Base-by-base conservation (phyloP, 805 yeast species). In the Pichia ethanolica region DNA sequence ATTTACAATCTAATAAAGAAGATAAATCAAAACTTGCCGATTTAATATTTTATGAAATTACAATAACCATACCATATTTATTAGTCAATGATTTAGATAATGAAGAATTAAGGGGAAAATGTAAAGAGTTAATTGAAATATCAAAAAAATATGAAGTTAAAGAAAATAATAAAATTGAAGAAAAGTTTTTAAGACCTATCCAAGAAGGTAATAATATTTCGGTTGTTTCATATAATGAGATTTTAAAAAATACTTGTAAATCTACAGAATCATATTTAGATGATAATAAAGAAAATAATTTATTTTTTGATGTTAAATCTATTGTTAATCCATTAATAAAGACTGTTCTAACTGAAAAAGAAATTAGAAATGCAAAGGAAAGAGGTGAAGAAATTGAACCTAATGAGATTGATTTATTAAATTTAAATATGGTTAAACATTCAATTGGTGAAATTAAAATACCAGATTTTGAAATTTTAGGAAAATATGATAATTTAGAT, bases 11-110 rank as follows among this genome's bases (percentile, higher is more conserved):
- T 5, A n/a, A 47, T 1, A 37, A 63, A 37, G 63, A 62, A 32
- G 52, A 51, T 25, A 74, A 89, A 63, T 72, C 68, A 45, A 79
- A 84, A 2, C 65, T 83, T 42, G 87, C 86, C 5, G 89, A 87
- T 61, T 80, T 83, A 44, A 64, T 89, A 14, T 86, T 68, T 60
- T 82, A 79, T 56, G 79, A 79, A 55, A 77, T 81, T 1, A 65
- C 84, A 47, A 61, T 82, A 14, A 73, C 86, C 11, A 59, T 86
- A 35, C 96, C 96, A 10, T 86, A 79, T 61, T 36, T 64, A 26
- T 44, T 59, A 34, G 56, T 63, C 4, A 49, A 61, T 14, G 57
- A 36, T 53, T 58, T 44, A 32, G 48, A 66, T 45, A 52, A 59
- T 62, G 58, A 54, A 51, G 54, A 65, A 32, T 42, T 72, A 49